Base-by-base conservation (phyloP, 192 early-diverging fungal species). In the Backusella westeae region DNA sequence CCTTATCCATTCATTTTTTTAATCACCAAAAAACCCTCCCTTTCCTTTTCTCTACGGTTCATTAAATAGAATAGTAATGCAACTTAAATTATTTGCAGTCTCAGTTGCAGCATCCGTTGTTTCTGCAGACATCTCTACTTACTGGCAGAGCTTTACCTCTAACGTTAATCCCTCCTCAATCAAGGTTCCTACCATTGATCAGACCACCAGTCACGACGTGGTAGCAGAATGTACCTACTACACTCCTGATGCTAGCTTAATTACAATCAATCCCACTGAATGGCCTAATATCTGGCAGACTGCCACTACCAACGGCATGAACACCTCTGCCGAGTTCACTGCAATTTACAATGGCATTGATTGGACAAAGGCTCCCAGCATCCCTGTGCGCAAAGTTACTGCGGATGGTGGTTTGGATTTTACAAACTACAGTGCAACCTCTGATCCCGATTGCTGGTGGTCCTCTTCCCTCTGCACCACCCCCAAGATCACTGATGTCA, bases 401-500 rank as follows among this genome's bases (percentile, higher is more conserved):
- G 26, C 71, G 29, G 69, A 69, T 65, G 72, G 69, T 12, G 77
- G 78, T 72, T 69, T 75, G 35, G 78, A 81, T 46, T 68, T 77
- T 49, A 72, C 68, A 39, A 29, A 59, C 29, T 74, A 69, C 69
- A 42, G 39, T 35, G 52, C 66, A 26, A 35, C 32, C 29, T 35
- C n/a, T 7, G 67, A 72, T 56, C 49, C 77, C n/a, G 75, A 78
- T 42, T 86, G 85, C 72, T 76, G 80, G 82, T 86, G 85, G 85
- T 81, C 85, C 32, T 77, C 75, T 71, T 73, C 74, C 42, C 77
- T 73, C 15, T 86, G 85, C 53, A 75, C 85, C 4, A 74, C 72
- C 14, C 78, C 78, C 74, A 75, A 75, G 67, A 32, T 29, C 15
- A 14, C 56, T 29, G 71, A 52, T 73, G 63, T 78, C 59, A 67